Percentiles rank a stretch among this genome's conserved stretches.
phyloP scores from a whole-genome alignment of 2,329 filamentous ascomycete genomes.

The Cordyceps militaris region DNA sequence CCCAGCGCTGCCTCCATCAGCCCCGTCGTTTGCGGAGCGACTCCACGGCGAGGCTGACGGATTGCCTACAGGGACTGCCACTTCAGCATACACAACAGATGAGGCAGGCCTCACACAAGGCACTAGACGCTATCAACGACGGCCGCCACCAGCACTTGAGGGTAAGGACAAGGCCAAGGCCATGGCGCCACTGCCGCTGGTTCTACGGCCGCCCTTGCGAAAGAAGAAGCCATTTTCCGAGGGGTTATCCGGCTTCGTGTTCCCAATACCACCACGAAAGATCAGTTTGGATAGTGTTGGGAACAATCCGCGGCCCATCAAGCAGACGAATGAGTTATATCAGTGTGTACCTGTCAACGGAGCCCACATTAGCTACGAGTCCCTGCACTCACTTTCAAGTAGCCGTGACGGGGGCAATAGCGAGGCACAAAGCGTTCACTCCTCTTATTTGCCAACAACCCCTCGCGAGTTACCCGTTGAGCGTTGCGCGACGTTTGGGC shows the following conservation, averaged over 20 bases:
- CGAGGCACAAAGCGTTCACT: conserved; percentile 34
- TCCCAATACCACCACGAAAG: conserved; percentile 34
- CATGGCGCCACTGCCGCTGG: conserved; percentile 47
- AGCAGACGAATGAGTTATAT: conserved; percentile 49
- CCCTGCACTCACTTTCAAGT: conserved; percentile 41
- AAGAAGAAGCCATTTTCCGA: conserved; percentile 62
- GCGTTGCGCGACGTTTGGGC: conserved; percentile 26
- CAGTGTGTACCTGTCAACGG: conserved; percentile 40
- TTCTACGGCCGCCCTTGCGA: conserved; percentile 51
- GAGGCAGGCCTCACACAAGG: not conserved
- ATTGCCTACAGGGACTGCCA: conserved; percentile 25
- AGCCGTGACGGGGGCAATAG: conserved; percentile 33
- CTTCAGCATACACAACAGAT: conserved; percentile 22
- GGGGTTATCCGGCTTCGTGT: conserved; percentile 51
- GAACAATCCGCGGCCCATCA: conserved; percentile 47
- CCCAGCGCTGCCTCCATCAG: conserved; percentile 49
- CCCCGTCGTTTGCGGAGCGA: conserved; percentile 51
- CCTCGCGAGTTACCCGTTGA: conserved; percentile 34
- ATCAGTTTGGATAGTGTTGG: conserved; percentile 45
- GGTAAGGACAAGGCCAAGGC: not conserved
- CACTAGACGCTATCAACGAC: conserved; percentile 14
- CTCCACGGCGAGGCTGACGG: conserved; percentile 40
- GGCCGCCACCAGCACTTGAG: not conserved
- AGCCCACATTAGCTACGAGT: conserved; percentile 36
- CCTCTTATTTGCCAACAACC: conserved; percentile 40